These are phyloP conservation scores for Spathaspora boniae DNA, from an alignment of 805 yeast genomes.

Conservation along the genomic window DNA sequence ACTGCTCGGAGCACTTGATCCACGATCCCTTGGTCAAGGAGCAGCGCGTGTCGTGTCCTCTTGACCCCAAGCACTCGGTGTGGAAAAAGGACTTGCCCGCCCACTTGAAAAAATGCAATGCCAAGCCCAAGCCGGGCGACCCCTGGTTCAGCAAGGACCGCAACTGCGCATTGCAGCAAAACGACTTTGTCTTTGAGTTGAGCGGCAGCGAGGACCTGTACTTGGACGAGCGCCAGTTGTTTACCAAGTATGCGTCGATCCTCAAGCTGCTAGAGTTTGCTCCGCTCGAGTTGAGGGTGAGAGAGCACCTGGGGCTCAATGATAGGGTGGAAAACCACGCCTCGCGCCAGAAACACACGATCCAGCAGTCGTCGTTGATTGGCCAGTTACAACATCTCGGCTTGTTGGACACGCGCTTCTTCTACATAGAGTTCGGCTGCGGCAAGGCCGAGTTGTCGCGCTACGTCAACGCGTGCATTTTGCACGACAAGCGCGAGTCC, in stretches of 20 bases:
- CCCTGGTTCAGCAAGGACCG: slow-evolving; percentile 50
- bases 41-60: slow-evolving; percentile 66
- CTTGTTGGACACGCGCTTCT: slow-evolving; percentile 32
- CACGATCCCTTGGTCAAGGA: slow-evolving; percentile 17
- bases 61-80: slow-evolving; percentile 71
- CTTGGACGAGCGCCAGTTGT: slow-evolving; percentile 11
- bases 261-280: slow-evolving; percentile 14
- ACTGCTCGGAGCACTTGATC: slow-evolving; percentile 62
- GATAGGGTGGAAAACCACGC: slow-evolving; percentile 46
- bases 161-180: slow-evolving; percentile 27
- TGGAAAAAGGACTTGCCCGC: slow-evolving; percentile 54
- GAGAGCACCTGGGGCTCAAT: slow-evolving; percentile 28
- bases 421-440: slow-evolving; percentile 81
- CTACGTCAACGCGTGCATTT: slow-evolving; percentile 44
- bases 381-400: slow-evolving; percentile 52
- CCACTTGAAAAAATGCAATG: slow-evolving; percentile 65
- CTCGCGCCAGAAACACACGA: slow-evolving; percentile 67
- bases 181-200: slow-evolving; percentile 4
- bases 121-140: slow-evolving; percentile 35
- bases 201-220: slow-evolving; percentile 9
- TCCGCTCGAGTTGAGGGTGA: slow-evolving; percentile 15
- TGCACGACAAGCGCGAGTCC: slow-evolving; percentile 12
- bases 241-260: slow-evolving; percentile 16
- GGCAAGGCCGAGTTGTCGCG: slow-evolving; percentile 85
- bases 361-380: slow-evolving; percentile 78